Percentiles rank a stretch among this genome's conserved stretches.
Evolutionary conservation across 331 rosid genomes (phyloP).

Genomic region (Malus hybrid): DNA sequence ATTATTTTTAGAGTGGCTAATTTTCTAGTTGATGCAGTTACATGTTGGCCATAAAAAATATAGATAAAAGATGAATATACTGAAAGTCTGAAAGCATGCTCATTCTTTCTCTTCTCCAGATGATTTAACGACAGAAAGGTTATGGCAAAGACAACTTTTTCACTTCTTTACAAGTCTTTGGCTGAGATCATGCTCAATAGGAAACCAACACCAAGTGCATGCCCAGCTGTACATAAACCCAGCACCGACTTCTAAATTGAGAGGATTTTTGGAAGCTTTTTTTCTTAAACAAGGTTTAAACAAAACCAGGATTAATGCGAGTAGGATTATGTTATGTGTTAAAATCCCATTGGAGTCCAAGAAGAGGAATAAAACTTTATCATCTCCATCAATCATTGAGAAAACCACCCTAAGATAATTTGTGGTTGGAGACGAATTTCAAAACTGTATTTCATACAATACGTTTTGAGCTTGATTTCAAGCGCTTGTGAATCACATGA

Average conservation of each 20-base stretch:
- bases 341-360: neutral
- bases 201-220: neutral
- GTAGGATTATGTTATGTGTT: neutral
- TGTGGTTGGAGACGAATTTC: too few species aligned
- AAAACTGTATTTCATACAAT: accelerated
- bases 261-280: neutral
- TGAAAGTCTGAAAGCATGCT: neutral
- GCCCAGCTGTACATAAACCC: neutral
- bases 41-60: too few species aligned
- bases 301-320: neutral
- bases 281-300: neutral
- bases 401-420: neutral
- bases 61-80: neutral
- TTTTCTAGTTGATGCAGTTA: too few species aligned
- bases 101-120: neutral
- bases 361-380: neutral
- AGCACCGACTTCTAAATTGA: neutral
- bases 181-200: neutral
- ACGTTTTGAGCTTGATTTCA: accelerated
- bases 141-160: neutral
- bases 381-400: neutral
- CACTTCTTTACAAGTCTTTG: slow-evolving; percentile 1
- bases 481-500: accelerated
- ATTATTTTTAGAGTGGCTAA: too few species aligned
- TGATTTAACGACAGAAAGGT: neutral